Conservation (phyloP, 148 eudicot species). For the Suaeda aralocaspica region DNA sequence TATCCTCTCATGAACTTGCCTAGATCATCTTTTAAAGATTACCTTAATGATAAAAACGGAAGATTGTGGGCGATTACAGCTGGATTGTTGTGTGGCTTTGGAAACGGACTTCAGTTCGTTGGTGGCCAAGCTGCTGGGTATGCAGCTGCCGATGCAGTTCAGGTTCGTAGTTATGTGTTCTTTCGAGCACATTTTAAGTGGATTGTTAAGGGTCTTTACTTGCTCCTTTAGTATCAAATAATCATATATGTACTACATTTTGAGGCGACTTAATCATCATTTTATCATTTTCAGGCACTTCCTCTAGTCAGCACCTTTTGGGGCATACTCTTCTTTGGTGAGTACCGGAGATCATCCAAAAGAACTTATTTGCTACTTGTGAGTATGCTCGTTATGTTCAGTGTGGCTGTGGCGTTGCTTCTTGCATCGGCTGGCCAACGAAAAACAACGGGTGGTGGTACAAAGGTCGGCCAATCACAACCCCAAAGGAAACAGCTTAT, state of each 20-base stretch:
- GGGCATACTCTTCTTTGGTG: slow-evolving; percentile 34
- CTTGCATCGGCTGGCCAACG: slow-evolving; percentile 39
- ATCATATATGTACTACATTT: no score
- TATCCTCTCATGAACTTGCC: slow-evolving; percentile 60
- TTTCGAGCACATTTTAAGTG: neutral
- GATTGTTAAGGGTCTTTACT: no score
- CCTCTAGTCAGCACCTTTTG: slow-evolving; percentile 36
- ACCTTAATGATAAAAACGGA: slow-evolving; percentile 64
- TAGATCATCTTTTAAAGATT: slow-evolving; percentile 55
- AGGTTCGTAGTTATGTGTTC: slow-evolving; percentile 36
- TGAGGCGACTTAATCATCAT: no score
- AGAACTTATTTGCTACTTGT: slow-evolving; percentile 27
- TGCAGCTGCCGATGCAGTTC: slow-evolving; percentile 95
- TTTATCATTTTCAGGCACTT: slow-evolving; percentile 24
- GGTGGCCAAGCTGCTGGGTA: slow-evolving; percentile 95
- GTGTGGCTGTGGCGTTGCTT: slow-evolving; percentile 27
- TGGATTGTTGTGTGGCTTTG: slow-evolving; percentile 77
- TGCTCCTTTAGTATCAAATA: no score
- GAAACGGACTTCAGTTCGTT: slow-evolving; percentile 88
- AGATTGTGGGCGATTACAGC: slow-evolving; percentile 82
- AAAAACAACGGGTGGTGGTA: slow-evolving; percentile 1
- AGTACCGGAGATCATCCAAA: slow-evolving; percentile 33
- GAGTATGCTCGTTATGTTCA: slow-evolving; percentile 31
- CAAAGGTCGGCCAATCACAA: slow-evolving; percentile 7
- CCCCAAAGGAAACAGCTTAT: slow-evolving; percentile 17